Percentiles rank a stretch among this genome's conserved stretches.
Evolutionary conservation across 2,329 filamentous ascomycete genomes (phyloP).

Genomic region (Phaeosphaeria sp.): DNA sequence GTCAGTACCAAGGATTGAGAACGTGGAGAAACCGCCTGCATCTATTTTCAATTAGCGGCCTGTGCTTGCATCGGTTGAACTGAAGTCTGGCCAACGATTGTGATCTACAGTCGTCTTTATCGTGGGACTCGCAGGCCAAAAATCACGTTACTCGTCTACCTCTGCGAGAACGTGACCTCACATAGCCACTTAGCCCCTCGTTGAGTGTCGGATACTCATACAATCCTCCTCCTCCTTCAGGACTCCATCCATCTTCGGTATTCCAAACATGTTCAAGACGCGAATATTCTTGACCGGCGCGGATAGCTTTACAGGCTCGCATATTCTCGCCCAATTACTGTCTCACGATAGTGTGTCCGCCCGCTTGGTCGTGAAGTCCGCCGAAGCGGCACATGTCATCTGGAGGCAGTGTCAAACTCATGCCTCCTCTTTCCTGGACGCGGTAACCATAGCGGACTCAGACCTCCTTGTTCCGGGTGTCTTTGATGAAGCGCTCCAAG

Average conservation of each 20-base stretch:
- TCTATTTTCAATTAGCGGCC: background rate
- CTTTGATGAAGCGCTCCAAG: constrained; percentile 26
- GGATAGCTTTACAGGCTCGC: constrained; percentile 31
- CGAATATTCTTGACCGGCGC: constrained; percentile 35
- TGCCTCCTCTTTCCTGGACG: constrained; percentile 21
- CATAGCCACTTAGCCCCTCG: constrained; percentile 5
- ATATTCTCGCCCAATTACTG: constrained; percentile 34
- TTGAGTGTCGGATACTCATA: background rate
- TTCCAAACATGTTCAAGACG: constrained; percentile 24
- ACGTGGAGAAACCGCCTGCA: background rate
- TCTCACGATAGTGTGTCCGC: constrained; percentile 26
- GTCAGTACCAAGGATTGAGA: constrained; percentile 3
- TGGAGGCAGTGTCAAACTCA: constrained; percentile 23
- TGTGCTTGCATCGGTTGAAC: constrained; percentile 5
- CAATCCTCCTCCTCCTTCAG: background rate
- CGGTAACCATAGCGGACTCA: constrained; percentile 21
- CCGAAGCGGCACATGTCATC: constrained; percentile 22
- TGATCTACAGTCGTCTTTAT: background rate
- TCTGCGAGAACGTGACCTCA: constrained; percentile 3
- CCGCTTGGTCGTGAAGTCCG: constrained; percentile 32
- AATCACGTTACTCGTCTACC: constrained; percentile 3
- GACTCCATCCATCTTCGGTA: constrained; percentile 1
- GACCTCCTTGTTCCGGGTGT: constrained; percentile 20
- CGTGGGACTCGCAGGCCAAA: background rate
- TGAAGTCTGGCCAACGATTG: constrained; percentile 1